phyloP scores from a whole-genome alignment of 441 rosid genomes.

The Pelargonium citronellum region DNA sequence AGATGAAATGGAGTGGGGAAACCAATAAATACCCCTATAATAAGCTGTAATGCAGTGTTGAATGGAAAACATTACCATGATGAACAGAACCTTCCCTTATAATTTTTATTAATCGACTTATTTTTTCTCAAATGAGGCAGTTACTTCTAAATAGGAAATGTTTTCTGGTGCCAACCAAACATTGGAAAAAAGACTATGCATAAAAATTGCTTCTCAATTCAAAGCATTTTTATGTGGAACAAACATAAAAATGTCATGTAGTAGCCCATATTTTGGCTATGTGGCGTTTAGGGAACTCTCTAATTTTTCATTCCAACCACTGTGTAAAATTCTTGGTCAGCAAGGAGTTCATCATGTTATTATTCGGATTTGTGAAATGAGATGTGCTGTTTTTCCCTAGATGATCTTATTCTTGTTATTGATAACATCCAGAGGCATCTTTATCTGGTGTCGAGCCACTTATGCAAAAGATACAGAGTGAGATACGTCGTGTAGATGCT shows the following conservation, averaged over 20 bases:
- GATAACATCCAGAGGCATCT: slow-evolving; percentile 75
- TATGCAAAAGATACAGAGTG: slow-evolving; percentile 95
- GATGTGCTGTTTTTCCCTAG: not conserved
- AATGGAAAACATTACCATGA: too few species aligned
- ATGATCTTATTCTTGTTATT: slow-evolving; percentile 11
- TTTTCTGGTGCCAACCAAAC: too few species aligned
- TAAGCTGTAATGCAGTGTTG: too few species aligned
- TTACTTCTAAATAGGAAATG: too few species aligned
- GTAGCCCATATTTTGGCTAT: not conserved
- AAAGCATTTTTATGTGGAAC: not conserved
- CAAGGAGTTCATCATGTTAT: slow-evolving; percentile 2
- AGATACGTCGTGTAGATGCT: slow-evolving; percentile 88
- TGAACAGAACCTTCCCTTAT: too few species aligned
- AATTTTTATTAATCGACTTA: too few species aligned
- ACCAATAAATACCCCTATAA: too few species aligned
- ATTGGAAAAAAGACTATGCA: too few species aligned
- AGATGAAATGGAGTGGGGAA: too few species aligned
- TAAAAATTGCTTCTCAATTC: not conserved
- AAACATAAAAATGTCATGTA: not conserved
- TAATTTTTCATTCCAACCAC: not conserved
- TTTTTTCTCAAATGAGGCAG: too few species aligned
- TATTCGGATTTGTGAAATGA: not conserved
- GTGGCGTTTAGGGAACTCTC: too few species aligned
- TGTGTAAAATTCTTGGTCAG: not conserved
- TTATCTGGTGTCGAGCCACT: slow-evolving; percentile 95